These are phyloP conservation scores for Metschnikowia matae DNA, from an alignment of 805 yeast species.

Conservation along the genomic window DNA sequence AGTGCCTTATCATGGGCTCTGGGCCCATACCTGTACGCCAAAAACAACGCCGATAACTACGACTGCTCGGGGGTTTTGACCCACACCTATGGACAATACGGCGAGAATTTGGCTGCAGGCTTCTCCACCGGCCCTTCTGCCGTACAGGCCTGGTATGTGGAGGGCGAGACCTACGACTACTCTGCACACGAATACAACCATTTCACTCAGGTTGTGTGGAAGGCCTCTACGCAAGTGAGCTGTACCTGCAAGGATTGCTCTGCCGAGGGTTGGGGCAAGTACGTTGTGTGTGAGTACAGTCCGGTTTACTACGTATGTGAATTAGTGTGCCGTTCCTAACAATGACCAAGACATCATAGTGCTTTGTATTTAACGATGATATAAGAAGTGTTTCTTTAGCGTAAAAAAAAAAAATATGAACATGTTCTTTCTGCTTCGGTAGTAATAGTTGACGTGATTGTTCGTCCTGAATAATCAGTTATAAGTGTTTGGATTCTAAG, in stretches of 20 bases:
- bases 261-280: slow-evolving; percentile 30
- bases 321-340: too few relatives aligned
- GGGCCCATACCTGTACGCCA: slow-evolving; percentile 32
- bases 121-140: slow-evolving; percentile 29
- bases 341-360: too few relatives aligned
- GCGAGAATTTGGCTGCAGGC: slow-evolving; percentile 41
- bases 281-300: slow-evolving; percentile 31
- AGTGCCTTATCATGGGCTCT: slow-evolving; percentile 29
- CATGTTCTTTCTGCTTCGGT: too few relatives aligned
- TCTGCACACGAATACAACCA: slow-evolving; percentile 25
- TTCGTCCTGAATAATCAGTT: too few relatives aligned
- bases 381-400: too few relatives aligned
- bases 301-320: too few relatives aligned
- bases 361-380: too few relatives aligned
- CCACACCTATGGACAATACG: slow-evolving; percentile 38
- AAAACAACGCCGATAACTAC: slow-evolving; percentile 31
- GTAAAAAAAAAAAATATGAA: too few relatives aligned
- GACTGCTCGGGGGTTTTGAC: slow-evolving; percentile 35
- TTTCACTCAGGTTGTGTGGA: slow-evolving; percentile 32
- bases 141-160: slow-evolving; percentile 39
- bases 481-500: too few relatives aligned
- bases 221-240: slow-evolving; percentile 26
- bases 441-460: too few relatives aligned
- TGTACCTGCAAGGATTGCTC: slow-evolving; percentile 31
- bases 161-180: slow-evolving; percentile 29